phyloP scores from a whole-genome alignment of 129 eudicot genomes.

The Solidago caesia region DNA sequence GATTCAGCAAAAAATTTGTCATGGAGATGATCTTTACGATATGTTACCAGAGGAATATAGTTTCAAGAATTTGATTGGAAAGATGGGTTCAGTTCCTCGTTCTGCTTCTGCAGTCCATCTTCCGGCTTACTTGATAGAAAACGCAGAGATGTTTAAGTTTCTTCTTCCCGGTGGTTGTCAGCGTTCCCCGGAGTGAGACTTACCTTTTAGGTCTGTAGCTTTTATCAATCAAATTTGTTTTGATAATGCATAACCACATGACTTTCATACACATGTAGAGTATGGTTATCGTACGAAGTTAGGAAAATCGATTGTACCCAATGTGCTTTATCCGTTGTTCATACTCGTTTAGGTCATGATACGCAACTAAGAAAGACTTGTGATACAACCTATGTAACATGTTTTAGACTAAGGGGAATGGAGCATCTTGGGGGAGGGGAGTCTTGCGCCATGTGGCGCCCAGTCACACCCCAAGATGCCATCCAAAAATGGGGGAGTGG shows the following conservation, averaged over 20 bases:
- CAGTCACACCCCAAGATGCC: too few species aligned
- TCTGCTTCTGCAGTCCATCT: constrained; percentile 90
- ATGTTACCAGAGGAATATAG: constrained; percentile 88
- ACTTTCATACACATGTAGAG: constrained; percentile 5
- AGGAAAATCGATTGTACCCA: too few species aligned
- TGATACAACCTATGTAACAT: too few species aligned
- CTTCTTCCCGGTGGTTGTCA: constrained; percentile 92
- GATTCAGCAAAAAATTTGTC: constrained; percentile 69
- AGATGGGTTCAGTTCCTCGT: constrained; percentile 89
- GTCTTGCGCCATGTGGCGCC: too few species aligned
- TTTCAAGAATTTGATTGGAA: constrained; percentile 69
- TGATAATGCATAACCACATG: not conserved
- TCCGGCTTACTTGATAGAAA: constrained; percentile 71
- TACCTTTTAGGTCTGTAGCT: not conserved
- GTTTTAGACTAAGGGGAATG: too few species aligned
- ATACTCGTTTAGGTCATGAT: too few species aligned
- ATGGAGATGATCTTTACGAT: constrained; percentile 78
- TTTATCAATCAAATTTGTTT: not conserved
- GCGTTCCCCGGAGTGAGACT: constrained; percentile 37
- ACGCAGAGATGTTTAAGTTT: constrained; percentile 78
- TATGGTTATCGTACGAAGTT: not conserved
- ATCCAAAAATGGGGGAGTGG: too few species aligned
- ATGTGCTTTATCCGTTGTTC: too few species aligned
- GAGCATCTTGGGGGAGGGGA: too few species aligned
- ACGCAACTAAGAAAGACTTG: too few species aligned